These are phyloP conservation scores for Tagetes patula DNA, from an alignment of 129 eudicot species.

Conservation along the genomic window DNA sequence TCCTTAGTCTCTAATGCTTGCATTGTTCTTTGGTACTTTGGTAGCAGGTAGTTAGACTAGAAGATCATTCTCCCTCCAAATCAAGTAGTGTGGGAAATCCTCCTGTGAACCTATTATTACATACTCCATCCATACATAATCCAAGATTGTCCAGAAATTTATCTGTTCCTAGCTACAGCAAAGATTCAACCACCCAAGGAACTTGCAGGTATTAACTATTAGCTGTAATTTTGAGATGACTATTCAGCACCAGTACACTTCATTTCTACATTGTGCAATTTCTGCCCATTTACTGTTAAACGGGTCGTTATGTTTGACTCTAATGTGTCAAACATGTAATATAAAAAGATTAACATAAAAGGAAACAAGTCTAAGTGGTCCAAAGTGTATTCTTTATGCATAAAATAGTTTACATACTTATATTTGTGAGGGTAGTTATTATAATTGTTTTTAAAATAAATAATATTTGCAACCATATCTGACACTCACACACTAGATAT, in stretches of 20 bases:
- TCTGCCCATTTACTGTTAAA: constrained; percentile 1
- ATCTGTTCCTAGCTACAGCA: constrained; percentile 38
- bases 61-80: constrained; percentile 32
- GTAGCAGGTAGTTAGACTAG: constrained; percentile 36
- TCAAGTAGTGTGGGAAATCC: constrained; percentile 9
- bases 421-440: neutral
- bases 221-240: neutral
- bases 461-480: neutral
- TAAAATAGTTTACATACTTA: neutral
- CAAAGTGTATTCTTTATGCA: neutral
- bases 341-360: constrained; percentile 2
- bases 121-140: constrained; percentile 42
- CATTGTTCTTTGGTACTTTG: constrained; percentile 25
- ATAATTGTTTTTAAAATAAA: constrained; percentile 1
- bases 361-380: neutral
- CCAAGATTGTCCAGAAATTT: constrained; percentile 34
- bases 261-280: neutral
- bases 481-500: neutral
- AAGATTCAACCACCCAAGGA: constrained; percentile 41
- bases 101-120: constrained; percentile 30
- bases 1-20: constrained; percentile 5
- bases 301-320: neutral
- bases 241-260: constrained; percentile 9
- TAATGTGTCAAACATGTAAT: constrained; percentile 4
- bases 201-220: constrained; percentile 40